Conservation (phyloP, 2,329 filamentous ascomycete species). For the Penicillium sp. region DNA sequence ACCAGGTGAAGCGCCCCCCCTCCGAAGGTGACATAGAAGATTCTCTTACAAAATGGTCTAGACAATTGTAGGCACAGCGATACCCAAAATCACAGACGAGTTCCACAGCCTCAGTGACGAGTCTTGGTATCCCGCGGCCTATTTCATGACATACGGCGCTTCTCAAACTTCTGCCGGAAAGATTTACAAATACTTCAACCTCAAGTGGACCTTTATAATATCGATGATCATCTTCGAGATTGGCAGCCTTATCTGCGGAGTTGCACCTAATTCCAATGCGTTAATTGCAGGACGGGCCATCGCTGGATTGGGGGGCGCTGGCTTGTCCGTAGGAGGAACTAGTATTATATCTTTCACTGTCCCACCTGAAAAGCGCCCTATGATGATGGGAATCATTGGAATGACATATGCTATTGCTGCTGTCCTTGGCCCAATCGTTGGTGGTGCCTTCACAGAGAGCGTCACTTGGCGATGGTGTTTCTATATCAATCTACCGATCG, state of each 20-base stretch:
- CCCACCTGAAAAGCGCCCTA: slow-evolving; percentile 22
- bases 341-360: slow-evolving; percentile 22
- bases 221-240: slow-evolving; percentile 20
- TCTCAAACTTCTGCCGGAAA: slow-evolving; percentile 46
- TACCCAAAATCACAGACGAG: background rate
- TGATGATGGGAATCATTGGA: slow-evolving; percentile 9
- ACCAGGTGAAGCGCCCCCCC: too few relatives aligned
- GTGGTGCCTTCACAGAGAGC: background rate
- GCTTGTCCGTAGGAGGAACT: slow-evolving; percentile 27
- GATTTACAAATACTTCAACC: slow-evolving; percentile 41
- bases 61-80: too few relatives aligned
- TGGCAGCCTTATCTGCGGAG: slow-evolving; percentile 35
- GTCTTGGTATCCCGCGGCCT: slow-evolving; percentile 1
- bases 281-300: slow-evolving; percentile 36
- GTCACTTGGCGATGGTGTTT: slow-evolving; percentile 16
- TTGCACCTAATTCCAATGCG: slow-evolving; percentile 28
- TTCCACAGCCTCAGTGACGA: background rate
- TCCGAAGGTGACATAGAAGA: too few relatives aligned
- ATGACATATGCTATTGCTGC: background rate
- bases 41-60: too few relatives aligned
- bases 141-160: background rate
- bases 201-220: background rate
- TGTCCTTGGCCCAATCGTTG: background rate
- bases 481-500: slow-evolving; percentile 32
- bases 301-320: slow-evolving; percentile 32